Percentiles rank a stretch among this genome's conserved stretches.
These are phyloP conservation scores for Cardiospermum halicacabum DNA, from an alignment of 345 rosid genomes.

Conservation along the genomic window DNA sequence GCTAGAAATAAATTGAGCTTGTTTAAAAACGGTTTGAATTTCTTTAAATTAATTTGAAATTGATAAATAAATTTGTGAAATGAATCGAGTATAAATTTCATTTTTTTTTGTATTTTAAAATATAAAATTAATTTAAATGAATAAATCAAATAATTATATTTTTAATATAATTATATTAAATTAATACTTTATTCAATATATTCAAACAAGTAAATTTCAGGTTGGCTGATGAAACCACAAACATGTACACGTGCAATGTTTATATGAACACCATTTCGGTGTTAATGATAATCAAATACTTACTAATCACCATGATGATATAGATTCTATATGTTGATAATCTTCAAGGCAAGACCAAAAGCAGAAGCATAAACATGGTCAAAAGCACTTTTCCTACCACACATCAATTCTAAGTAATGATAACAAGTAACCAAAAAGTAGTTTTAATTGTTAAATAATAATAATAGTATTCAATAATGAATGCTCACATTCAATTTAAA, in stretches of 20 bases:
- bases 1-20: no score
- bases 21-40: no score
- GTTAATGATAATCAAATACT: background rate
- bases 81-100: background rate
- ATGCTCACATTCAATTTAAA: background rate
- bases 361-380: constrained; percentile 24
- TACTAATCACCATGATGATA: background rate
- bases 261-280: background rate
- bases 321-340: background rate
- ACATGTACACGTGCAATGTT: constrained; percentile 14
- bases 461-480: constrained; percentile 10
- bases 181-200: no score
- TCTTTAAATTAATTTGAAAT: no score
- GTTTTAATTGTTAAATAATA: constrained; percentile 11
- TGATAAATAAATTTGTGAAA: no score
- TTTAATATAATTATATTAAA: no score
- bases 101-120: no score
- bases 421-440: constrained; percentile 32
- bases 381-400: constrained; percentile 17
- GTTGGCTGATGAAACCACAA: no score
- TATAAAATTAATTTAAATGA: no score
- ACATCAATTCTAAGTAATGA: constrained; percentile 19
- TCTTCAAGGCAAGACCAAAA: background rate
- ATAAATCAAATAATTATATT: constrained; percentile 8
- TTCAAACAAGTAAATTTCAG: no score